Conservation (phyloP, 768 basidiomycete species). For the Lentinula aciculospora region DNA sequence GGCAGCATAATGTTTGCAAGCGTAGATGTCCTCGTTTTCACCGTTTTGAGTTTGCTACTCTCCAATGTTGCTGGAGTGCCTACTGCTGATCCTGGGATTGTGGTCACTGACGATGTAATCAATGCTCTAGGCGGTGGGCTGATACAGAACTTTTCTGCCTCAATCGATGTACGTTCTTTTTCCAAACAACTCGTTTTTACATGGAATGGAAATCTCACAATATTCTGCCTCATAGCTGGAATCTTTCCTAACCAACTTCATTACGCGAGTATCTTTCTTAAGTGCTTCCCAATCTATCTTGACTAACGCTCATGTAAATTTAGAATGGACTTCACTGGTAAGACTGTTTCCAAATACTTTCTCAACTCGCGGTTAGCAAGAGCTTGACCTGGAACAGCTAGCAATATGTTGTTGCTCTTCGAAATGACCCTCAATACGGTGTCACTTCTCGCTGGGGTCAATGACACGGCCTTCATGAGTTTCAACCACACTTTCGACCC, state of each 20-base stretch:
- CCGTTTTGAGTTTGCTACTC: constrained; percentile 13
- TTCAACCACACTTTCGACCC: constrained; percentile 53
- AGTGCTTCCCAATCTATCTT: background rate
- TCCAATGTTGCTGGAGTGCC: constrained; percentile 19
- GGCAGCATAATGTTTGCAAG: background rate
- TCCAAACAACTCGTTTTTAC: background rate
- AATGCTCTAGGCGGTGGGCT: constrained; percentile 32
- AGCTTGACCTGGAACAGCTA: constrained; percentile 17
- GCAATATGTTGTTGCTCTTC: constrained; percentile 38
- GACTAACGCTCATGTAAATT: background rate
- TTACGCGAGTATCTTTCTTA: constrained; percentile 22
- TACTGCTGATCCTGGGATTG: constrained; percentile 14
- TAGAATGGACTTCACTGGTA: constrained; percentile 33
- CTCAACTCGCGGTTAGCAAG: background rate
- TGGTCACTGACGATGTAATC: constrained; percentile 32
- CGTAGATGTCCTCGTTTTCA: background rate
- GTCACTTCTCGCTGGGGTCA: constrained; percentile 38
- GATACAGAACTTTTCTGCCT: constrained; percentile 31
- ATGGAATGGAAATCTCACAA: background rate
- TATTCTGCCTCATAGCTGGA: constrained; percentile 23
- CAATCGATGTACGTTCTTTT: constrained; percentile 28
- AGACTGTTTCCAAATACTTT: constrained; percentile 1
- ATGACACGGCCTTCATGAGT: constrained; percentile 48
- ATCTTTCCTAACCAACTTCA: constrained; percentile 26
- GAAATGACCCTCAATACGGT: constrained; percentile 41